These are phyloP conservation scores for Stemphylium lycopersici DNA, from an alignment of 2,329 filamentous ascomycete species.

Conservation along the genomic window DNA sequence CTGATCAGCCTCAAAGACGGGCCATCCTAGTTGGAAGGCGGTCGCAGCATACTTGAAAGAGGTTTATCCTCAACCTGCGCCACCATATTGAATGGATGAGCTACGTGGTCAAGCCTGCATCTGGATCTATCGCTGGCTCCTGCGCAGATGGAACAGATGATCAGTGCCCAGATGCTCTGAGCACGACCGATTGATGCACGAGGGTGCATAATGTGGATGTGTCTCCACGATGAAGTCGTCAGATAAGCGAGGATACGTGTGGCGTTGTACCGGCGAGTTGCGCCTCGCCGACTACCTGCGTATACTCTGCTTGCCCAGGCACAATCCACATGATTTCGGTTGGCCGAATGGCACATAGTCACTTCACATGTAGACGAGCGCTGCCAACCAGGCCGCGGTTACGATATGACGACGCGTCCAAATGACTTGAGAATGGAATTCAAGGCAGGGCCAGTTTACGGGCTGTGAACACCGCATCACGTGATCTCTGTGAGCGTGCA, in stretches of 20 bases:
- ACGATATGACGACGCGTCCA: neutral
- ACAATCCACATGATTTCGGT: neutral
- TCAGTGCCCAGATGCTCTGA: conserved; percentile 3
- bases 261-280: neutral
- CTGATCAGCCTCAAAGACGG: neutral
- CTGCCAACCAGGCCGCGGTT: no score
- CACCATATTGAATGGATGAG: neutral
- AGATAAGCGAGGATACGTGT: conserved; percentile 7
- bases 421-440: neutral
- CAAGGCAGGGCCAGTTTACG: neutral
- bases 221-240: neutral
- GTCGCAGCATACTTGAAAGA: neutral
- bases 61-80: neutral
- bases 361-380: neutral
- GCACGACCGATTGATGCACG: neutral
- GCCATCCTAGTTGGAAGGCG: neutral
- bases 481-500: neutral
- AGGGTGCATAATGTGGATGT: neutral
- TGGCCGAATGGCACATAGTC: neutral
- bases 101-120: no score
- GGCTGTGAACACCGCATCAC: neutral
- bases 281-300: neutral
- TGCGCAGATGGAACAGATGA: conserved; percentile 8
- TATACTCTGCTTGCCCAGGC: neutral
- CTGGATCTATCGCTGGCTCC: neutral